Percentiles rank a stretch among this genome's conserved stretches.
phyloP scores from a whole-genome alignment of 2,329 filamentous ascomycete species.

The Colletotrichum falcatum region DNA sequence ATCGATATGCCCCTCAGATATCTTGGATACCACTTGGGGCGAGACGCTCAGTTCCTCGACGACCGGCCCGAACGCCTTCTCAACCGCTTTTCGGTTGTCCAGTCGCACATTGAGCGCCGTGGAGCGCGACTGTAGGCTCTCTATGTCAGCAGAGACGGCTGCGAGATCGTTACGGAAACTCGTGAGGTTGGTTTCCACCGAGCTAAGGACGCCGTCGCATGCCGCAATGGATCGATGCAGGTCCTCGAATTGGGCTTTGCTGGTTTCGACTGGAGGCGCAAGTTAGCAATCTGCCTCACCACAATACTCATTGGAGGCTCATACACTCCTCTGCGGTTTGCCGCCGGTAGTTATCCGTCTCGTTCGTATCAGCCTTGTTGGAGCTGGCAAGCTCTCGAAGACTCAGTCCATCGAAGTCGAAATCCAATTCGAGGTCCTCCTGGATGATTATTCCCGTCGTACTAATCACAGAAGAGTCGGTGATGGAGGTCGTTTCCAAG shows the following conservation, averaged over 20 bases:
- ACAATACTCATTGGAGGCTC: constrained; percentile 45
- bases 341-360: constrained; percentile 48
- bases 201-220: constrained; percentile 93
- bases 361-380: constrained; percentile 46
- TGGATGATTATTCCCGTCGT: constrained; percentile 52
- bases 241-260: constrained; percentile 88
- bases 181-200: constrained; percentile 91
- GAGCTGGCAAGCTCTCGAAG: constrained; percentile 75
- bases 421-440: constrained; percentile 71
- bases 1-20: constrained; percentile 90
- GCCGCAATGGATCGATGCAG: constrained; percentile 89
- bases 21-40: constrained; percentile 84
- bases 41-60: constrained; percentile 94
- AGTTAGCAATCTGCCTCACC: constrained; percentile 35
- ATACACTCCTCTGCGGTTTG: constrained; percentile 80
- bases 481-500: constrained; percentile 48
- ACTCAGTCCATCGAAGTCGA: constrained; percentile 84
- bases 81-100: constrained; percentile 89
- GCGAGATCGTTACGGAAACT: constrained; percentile 95
- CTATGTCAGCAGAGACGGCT: constrained; percentile 93
- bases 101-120: constrained; percentile 84
- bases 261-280: constrained; percentile 72
- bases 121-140: constrained; percentile 89
- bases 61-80: constrained; percentile 86
- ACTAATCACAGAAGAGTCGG: constrained; percentile 37